These are phyloP conservation scores for Gossypium armourianum DNA, from an alignment of 441 rosid genomes.

Conservation along the genomic window DNA sequence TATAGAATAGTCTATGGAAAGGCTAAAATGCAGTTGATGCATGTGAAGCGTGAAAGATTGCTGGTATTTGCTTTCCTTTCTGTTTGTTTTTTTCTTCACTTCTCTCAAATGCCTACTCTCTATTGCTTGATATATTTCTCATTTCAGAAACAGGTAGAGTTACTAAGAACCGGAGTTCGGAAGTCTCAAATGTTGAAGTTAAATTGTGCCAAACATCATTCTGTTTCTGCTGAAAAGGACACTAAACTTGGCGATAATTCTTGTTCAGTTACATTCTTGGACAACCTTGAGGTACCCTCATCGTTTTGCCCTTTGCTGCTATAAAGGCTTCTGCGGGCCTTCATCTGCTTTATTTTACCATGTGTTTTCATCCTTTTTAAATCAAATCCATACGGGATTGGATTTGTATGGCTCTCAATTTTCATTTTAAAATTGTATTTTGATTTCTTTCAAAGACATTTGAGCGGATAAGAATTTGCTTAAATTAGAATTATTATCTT, in stretches of 20 bases:
- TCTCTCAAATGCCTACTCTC: conserved; percentile 5
- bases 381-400: not conserved
- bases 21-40: conserved; percentile 51
- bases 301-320: conserved; percentile 4
- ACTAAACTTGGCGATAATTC: conserved; percentile 19
- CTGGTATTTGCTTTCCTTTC: conserved; percentile 36
- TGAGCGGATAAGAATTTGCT: not conserved
- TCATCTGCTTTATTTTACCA: not conserved
- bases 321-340: not conserved
- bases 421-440: not conserved
- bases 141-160: conserved; percentile 48
- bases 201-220: conserved; percentile 22
- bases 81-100: conserved; percentile 3
- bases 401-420: not conserved
- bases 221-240: conserved; percentile 24
- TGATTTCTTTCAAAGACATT: not conserved
- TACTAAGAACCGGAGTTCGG: conserved; percentile 34
- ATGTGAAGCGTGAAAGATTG: conserved; percentile 38
- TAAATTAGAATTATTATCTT: not conserved
- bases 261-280: conserved; percentile 18
- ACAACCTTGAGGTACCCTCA: conserved; percentile 38
- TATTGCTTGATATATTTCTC: conserved; percentile 21
- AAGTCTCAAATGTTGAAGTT: conserved; percentile 47
- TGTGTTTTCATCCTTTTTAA: not conserved
- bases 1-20: conserved; percentile 48